These are phyloP conservation scores for Cryptococcus sp. DNA, from an alignment of 1,284 basidiomycete genomes.

Conservation along the genomic window DNA sequence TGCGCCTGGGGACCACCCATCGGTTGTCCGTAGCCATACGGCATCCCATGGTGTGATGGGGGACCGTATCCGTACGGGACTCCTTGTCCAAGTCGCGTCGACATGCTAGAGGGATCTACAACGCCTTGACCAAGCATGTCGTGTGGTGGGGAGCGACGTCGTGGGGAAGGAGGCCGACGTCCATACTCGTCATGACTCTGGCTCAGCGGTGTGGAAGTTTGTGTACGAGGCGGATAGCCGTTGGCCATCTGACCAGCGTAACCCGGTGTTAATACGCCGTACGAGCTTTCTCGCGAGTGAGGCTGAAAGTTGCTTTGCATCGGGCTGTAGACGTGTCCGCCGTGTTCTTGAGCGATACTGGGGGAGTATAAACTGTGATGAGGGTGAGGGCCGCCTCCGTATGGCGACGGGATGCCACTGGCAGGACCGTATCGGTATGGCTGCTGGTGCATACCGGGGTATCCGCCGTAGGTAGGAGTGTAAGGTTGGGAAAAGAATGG, in stretches of 20 bases:
- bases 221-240: slow-evolving; percentile 44
- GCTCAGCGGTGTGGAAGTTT: slow-evolving; percentile 43
- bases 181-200: slow-evolving; percentile 36
- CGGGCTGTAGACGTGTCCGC: slow-evolving; percentile 44
- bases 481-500: slow-evolving; percentile 41
- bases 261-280: slow-evolving; percentile 36
- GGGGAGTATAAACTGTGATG: slow-evolving; percentile 43
- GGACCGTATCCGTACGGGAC: slow-evolving; percentile 16
- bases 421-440: slow-evolving; percentile 38
- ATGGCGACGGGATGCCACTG: slow-evolving; percentile 34
- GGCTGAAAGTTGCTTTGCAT: slow-evolving; percentile 35
- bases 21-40: slow-evolving; percentile 18
- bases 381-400: slow-evolving; percentile 26
- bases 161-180: slow-evolving; percentile 22
- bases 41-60: slow-evolving; percentile 11
- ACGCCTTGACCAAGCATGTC: slow-evolving; percentile 40
- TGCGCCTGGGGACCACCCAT: slow-evolving; percentile 11
- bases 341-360: slow-evolving; percentile 39
- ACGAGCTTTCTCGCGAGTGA: slow-evolving; percentile 46
- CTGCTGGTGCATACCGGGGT: slow-evolving; percentile 31
- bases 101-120: slow-evolving; percentile 39
- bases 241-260: slow-evolving; percentile 39
- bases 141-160: slow-evolving; percentile 39
- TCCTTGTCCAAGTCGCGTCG: slow-evolving; percentile 14
- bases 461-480: slow-evolving; percentile 34